Evolutionary conservation across 768 basidiomycete species (phyloP).

Genomic region (Calocera viscosa): DNA sequence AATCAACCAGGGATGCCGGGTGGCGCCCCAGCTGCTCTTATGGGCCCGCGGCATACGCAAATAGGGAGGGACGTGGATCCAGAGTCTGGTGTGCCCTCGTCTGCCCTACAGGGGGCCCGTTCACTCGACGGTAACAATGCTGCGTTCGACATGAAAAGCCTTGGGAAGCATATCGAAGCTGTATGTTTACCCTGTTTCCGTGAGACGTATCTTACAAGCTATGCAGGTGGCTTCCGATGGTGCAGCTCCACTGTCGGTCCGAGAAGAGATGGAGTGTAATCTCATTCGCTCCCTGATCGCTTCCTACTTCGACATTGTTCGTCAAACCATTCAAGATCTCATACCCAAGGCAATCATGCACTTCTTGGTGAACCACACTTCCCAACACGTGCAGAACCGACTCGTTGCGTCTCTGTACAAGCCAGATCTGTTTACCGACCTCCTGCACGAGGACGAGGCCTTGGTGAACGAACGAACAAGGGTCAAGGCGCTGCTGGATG

Average conservation of each 20-base stretch:
- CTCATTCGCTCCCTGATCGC: constrained; percentile 90
- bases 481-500: constrained; percentile 87
- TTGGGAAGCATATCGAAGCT: constrained; percentile 94
- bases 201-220: background rate
- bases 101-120: constrained; percentile 21
- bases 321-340: constrained; percentile 93
- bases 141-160: constrained; percentile 96
- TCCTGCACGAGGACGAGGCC: constrained; percentile 91
- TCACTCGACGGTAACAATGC: constrained; percentile 64
- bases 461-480: constrained; percentile 85
- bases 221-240: constrained; percentile 41
- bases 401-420: constrained; percentile 91
- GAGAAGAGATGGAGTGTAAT: constrained; percentile 94
- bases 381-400: constrained; percentile 91
- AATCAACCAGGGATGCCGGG: constrained; percentile 48
- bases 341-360: constrained; percentile 99
- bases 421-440: constrained; percentile 78
- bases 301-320: constrained; percentile 90
- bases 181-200: constrained; percentile 41
- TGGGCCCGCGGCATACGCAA: constrained; percentile 13
- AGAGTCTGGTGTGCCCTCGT: background rate
- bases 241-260: constrained; percentile 51
- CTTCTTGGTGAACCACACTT: constrained; percentile 90
- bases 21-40: background rate
- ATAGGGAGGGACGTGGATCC: constrained; percentile 17